phyloP scores from a whole-genome alignment of 2,329 filamentous ascomycete genomes.

The Calonectria hawksworthii region DNA sequence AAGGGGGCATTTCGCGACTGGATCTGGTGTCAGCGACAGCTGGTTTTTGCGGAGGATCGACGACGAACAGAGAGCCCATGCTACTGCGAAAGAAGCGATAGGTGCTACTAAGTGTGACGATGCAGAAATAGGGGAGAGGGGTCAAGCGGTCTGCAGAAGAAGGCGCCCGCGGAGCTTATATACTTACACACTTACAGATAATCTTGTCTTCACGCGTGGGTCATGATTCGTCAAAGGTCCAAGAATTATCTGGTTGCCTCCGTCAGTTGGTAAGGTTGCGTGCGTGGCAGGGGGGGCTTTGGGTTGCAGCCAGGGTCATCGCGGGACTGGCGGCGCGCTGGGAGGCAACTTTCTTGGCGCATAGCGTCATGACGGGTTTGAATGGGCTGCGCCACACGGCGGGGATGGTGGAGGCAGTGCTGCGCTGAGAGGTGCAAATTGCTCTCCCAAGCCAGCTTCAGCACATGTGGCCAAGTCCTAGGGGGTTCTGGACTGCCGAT shows the following conservation, averaged over 20 bases:
- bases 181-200: conserved; percentile 24
- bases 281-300: conserved; percentile 8
- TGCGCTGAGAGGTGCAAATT: background rate
- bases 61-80: conserved; percentile 47
- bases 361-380: conserved; percentile 23
- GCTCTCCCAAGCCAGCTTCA: background rate
- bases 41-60: conserved; percentile 35
- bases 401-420: conserved; percentile 18
- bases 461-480: background rate
- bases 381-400: conserved; percentile 20
- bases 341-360: conserved; percentile 22
- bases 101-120: background rate
- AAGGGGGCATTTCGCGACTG: conserved; percentile 53
- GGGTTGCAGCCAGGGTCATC: background rate
- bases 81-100: conserved; percentile 24
- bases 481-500: no score
- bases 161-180: background rate
- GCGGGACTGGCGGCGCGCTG: background rate
- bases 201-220: conserved; percentile 10
- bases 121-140: background rate
- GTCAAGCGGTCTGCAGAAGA: background rate
- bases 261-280: conserved; percentile 20
- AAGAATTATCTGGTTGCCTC: conserved; percentile 28
- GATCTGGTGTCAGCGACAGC: conserved; percentile 41
- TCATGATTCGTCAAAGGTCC: conserved; percentile 15